A percentile compares a stretch with the other conserved stretches of the same genome.
Conservation (phyloP, 176 grass and related monocot genomes). For the Ampelocalamus luodianensis region DNA sequence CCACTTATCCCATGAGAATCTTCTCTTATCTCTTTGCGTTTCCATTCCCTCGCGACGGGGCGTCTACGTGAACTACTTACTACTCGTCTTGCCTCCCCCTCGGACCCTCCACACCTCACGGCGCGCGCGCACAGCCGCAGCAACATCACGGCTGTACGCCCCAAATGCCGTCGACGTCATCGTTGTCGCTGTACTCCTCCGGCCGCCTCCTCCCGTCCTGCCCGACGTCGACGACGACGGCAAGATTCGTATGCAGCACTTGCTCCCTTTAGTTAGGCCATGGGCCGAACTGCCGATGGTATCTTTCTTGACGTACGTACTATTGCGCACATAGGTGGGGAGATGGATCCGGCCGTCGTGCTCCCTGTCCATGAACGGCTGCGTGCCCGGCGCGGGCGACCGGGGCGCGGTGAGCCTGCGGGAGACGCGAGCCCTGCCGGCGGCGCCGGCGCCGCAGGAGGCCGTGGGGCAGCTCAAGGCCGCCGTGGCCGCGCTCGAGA, state of each 20-base stretch:
- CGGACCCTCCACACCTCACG: background rate
- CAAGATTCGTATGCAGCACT: constrained; percentile 11
- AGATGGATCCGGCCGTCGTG: constrained; percentile 45
- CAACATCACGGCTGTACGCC: background rate
- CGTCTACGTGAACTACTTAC: background rate
- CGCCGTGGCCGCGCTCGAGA: constrained; percentile 47
- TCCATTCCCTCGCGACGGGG: constrained; percentile 27
- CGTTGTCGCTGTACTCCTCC: constrained; percentile 37
- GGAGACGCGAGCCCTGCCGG: constrained; percentile 59
- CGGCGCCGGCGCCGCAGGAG: constrained; percentile 46
- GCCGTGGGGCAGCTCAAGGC: constrained; percentile 66
- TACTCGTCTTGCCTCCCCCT: too few species aligned
- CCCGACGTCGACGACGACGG: background rate
- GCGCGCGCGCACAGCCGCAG: background rate
- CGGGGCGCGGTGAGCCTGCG: constrained; percentile 44
- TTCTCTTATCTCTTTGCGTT: constrained; percentile 46
- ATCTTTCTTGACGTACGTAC: too few species aligned
- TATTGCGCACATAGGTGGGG: background rate
- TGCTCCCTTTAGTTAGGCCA: background rate
- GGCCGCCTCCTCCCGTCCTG: constrained; percentile 29
- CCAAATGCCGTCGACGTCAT: background rate
- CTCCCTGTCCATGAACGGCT: constrained; percentile 81
- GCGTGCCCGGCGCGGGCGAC: constrained; percentile 25
- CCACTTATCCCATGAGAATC: constrained; percentile 53
- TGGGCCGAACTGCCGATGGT: background rate